These are phyloP conservation scores for Paramyrothecium sp. DNA, from an alignment of 2,329 filamentous ascomycete species.

Conservation along the genomic window DNA sequence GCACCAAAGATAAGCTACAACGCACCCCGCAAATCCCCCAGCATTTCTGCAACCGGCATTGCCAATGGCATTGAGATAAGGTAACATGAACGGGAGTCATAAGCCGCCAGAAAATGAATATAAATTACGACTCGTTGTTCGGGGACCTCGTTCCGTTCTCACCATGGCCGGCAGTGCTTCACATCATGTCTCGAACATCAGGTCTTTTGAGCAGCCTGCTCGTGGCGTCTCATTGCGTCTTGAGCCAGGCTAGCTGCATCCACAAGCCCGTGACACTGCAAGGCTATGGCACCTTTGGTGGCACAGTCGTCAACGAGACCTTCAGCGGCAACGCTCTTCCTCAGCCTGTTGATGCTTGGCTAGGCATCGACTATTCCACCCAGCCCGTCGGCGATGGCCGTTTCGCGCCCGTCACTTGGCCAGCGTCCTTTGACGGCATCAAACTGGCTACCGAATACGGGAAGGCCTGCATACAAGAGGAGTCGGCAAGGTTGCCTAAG, in stretches of 20 bases:
- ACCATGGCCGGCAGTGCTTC: background rate
- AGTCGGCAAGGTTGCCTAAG: constrained; percentile 7
- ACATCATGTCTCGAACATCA: background rate
- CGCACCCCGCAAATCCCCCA: too few species aligned
- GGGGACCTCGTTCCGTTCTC: too few species aligned
- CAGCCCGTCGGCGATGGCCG: constrained; percentile 38
- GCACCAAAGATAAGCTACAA: too few species aligned
- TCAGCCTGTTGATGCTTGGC: constrained; percentile 41
- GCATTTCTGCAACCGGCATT: too few species aligned
- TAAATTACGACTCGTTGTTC: too few species aligned
- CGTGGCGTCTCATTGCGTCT: background rate
- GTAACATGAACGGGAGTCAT: too few species aligned
- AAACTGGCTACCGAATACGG: constrained; percentile 36
- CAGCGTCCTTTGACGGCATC: constrained; percentile 35
- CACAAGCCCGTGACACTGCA: constrained; percentile 23
- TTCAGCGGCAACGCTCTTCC: constrained; percentile 28
- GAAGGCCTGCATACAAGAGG: constrained; percentile 40
- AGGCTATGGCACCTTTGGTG: constrained; percentile 38
- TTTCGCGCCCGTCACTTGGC: constrained; percentile 39
- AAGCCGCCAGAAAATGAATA: too few species aligned
- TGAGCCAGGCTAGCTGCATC: background rate
- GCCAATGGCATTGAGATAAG: too few species aligned
- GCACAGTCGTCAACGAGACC: constrained; percentile 32
- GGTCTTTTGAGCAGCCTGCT: background rate
- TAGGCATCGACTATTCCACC: constrained; percentile 44